Conservation (phyloP, 495 filamentous ascomycete species). For the Hapsidospora chrysogenum region DNA sequence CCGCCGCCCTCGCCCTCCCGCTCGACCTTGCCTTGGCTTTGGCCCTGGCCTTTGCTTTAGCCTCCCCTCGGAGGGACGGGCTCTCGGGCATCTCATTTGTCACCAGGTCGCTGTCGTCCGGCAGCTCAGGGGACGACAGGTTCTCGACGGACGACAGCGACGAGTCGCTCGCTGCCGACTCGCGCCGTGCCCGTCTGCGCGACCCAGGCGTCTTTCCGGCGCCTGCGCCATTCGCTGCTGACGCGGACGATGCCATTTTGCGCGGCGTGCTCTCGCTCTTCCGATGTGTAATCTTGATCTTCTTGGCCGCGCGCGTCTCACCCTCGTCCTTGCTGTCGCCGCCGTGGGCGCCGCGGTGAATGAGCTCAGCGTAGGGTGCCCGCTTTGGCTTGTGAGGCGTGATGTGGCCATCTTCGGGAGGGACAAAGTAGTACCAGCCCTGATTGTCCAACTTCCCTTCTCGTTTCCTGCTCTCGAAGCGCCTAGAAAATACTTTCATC, state of each 20-base stretch:
- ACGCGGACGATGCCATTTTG: neutral
- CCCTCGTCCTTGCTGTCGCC: constrained; percentile 7
- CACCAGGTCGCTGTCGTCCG: constrained; percentile 1
- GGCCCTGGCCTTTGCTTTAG: neutral
- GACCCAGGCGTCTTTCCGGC: constrained; percentile 1
- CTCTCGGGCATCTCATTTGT: neutral
- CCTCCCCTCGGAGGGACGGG: neutral
- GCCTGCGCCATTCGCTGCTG: constrained; percentile 1
- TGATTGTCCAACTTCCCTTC: constrained; percentile 30
- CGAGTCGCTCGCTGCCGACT: constrained; percentile 2
- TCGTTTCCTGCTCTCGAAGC: constrained; percentile 27
- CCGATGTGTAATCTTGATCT: constrained; percentile 11
- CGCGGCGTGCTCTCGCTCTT: neutral
- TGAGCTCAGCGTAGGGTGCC: constrained; percentile 23
- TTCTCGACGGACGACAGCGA: constrained; percentile 2
- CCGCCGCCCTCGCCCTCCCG: neutral
- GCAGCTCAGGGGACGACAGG: constrained; percentile 1
- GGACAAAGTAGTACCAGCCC: constrained; percentile 29
- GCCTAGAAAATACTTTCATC: constrained; percentile 21
- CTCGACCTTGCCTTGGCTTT: neutral
- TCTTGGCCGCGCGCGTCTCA: constrained; percentile 19
- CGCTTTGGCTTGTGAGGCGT: constrained; percentile 19
- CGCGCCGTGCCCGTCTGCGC: constrained; percentile 1
- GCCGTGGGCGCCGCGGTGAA: constrained; percentile 18
- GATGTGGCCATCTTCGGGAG: constrained; percentile 13